These are phyloP conservation scores for Pyricularia sp. DNA, from an alignment of 2,329 filamentous ascomycete genomes.

Conservation along the genomic window DNA sequence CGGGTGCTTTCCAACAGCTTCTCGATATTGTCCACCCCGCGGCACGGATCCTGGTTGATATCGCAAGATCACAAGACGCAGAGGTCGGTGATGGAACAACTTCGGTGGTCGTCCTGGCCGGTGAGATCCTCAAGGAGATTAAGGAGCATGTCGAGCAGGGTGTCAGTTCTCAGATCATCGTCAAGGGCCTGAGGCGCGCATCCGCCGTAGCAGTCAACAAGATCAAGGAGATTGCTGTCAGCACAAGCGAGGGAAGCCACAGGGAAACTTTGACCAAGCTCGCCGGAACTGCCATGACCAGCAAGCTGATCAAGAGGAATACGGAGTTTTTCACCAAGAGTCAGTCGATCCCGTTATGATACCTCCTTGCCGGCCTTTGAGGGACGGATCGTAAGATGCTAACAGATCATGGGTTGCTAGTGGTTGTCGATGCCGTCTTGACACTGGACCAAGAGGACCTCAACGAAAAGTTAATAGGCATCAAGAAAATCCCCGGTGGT, in stretches of 20 bases:
- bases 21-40: constrained; percentile 98
- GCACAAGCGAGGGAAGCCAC: constrained; percentile 68
- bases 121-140: constrained; percentile 92
- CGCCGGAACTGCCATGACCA: constrained; percentile 95
- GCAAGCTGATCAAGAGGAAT: constrained; percentile 97
- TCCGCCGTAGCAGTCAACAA: constrained; percentile 92
- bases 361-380: background rate
- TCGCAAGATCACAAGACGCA: constrained; percentile 95
- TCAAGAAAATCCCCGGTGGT: constrained; percentile 96
- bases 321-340: constrained; percentile 95
- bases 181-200: constrained; percentile 86
- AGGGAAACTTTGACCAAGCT: constrained; percentile 81
- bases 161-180: constrained; percentile 92
- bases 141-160: constrained; percentile 94
- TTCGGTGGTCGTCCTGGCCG: constrained; percentile 92
- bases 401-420: constrained; percentile 28
- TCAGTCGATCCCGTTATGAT: constrained; percentile 27
- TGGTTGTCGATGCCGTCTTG: constrained; percentile 95
- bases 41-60: constrained; percentile 93
- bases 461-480: constrained; percentile 93
- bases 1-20: constrained; percentile 40
- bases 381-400: constrained; percentile 7
- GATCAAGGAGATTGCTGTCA: constrained; percentile 92
- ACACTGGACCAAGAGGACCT: constrained; percentile 93
- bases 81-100: constrained; percentile 98